phyloP scores from a whole-genome alignment of 2,329 filamentous ascomycete genomes.

The Leptodontidium sp. region DNA sequence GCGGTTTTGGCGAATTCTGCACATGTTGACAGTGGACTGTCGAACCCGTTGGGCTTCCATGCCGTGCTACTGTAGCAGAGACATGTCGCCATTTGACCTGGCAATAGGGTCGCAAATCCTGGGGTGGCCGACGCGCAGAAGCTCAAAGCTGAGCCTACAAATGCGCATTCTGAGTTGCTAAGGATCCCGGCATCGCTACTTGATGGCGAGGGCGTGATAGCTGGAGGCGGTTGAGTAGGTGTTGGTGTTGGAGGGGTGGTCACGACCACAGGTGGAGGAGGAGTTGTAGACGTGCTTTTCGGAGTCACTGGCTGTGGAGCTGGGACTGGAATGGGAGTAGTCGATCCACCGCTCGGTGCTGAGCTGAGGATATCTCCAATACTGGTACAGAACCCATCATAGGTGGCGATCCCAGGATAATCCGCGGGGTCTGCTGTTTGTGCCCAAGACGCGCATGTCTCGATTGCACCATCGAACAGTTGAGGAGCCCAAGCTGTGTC shows the following conservation, averaged over 20 bases:
- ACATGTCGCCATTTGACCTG: conserved; percentile 32
- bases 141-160: conserved; percentile 19
- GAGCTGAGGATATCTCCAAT: conserved; percentile 8
- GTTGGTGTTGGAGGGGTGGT: conserved; percentile 5
- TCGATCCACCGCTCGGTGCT: background rate
- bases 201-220: conserved; percentile 8
- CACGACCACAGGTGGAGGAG: background rate
- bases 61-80: conserved; percentile 34
- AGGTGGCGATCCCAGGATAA: conserved; percentile 18
- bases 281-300: background rate
- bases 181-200: background rate
- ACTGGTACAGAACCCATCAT: conserved; percentile 29
- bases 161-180: conserved; percentile 9
- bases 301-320: conserved; percentile 12
- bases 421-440: conserved; percentile 23
- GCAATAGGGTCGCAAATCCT: conserved; percentile 25
- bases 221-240: background rate
- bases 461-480: conserved; percentile 31
- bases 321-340: background rate
- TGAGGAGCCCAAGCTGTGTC: conserved; percentile 25
- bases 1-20: conserved; percentile 28
- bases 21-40: conserved; percentile 31
- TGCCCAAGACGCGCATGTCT: conserved; percentile 29
- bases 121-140: conserved; percentile 30
- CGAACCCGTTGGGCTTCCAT: conserved; percentile 33